Conservation (phyloP, 345 rosid genomes). For the Eucalyptus microcorys region DNA sequence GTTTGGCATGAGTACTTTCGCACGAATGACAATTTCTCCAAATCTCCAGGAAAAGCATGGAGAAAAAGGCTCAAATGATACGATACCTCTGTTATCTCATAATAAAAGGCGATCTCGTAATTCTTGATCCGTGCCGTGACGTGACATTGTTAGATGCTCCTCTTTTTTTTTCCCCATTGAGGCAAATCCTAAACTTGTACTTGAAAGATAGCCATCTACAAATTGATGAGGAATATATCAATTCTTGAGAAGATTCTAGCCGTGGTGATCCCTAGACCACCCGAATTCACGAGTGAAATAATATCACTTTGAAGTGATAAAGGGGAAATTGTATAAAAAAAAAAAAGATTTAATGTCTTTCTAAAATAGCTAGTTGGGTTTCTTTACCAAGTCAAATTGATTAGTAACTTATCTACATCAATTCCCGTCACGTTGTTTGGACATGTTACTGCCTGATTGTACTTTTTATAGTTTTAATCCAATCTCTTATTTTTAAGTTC, state of each 20-base stretch:
- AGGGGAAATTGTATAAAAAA: not conserved
- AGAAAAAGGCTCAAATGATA: not conserved
- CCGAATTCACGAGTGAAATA: not conserved
- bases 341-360: too few relatives aligned
- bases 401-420: not conserved
- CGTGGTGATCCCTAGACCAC: not conserved
- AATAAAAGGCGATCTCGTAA: too few relatives aligned
- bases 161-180: too few relatives aligned
- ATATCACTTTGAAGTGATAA: not conserved
- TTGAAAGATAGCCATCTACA: not conserved
- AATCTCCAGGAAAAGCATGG: not conserved
- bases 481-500: too few relatives aligned
- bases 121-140: fast-evolving
- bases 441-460: not conserved
- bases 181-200: not conserved
- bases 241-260: not conserved
- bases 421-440: not conserved
- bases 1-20: not conserved
- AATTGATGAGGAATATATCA: not conserved
- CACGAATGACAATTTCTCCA: not conserved
- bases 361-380: not conserved
- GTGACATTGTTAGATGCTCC: fast-evolving
- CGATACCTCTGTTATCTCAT: fast-evolving
- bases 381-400: not conserved
- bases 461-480: not conserved